phyloP scores from a whole-genome alignment of 495 filamentous ascomycete genomes.

The Aspergillus kassunensis region DNA sequence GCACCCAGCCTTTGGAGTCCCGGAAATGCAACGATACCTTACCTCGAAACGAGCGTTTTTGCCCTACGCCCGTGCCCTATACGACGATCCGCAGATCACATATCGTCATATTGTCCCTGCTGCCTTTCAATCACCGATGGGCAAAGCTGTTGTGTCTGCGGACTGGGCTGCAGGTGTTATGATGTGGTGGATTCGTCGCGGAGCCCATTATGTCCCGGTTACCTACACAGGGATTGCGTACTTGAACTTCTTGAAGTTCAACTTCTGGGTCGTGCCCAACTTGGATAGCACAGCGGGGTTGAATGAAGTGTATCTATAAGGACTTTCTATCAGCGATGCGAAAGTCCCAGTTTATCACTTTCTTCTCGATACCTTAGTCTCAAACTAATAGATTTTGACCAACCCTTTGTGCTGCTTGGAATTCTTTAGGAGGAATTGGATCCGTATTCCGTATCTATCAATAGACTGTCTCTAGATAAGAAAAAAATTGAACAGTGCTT shows the following conservation, averaged over 20 bases:
- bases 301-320: too few species aligned
- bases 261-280: constrained; percentile 1
- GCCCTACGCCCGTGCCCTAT: constrained; percentile 16
- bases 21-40: constrained; percentile 5
- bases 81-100: constrained; percentile 3
- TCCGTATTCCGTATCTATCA: too few species aligned
- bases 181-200: constrained; percentile 20
- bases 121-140: constrained; percentile 4
- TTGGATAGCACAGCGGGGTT: neutral
- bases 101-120: constrained; percentile 20
- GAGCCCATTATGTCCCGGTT: constrained; percentile 16
- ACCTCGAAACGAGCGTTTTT: constrained; percentile 13
- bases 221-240: constrained; percentile 11
- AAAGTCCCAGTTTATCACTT: too few species aligned
- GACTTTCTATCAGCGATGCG: too few species aligned
- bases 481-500: too few species aligned
- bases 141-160: constrained; percentile 5
- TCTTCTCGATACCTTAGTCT: too few species aligned
- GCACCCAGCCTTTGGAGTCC: neutral
- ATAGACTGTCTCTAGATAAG: too few species aligned
- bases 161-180: constrained; percentile 10
- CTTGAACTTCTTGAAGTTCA: constrained; percentile 12
- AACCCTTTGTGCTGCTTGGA: too few species aligned
- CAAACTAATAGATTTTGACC: too few species aligned
- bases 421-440: too few species aligned